phyloP scores from a whole-genome alignment of 2,329 filamentous ascomycete genomes.

The Aureobasidium leucospermi region DNA sequence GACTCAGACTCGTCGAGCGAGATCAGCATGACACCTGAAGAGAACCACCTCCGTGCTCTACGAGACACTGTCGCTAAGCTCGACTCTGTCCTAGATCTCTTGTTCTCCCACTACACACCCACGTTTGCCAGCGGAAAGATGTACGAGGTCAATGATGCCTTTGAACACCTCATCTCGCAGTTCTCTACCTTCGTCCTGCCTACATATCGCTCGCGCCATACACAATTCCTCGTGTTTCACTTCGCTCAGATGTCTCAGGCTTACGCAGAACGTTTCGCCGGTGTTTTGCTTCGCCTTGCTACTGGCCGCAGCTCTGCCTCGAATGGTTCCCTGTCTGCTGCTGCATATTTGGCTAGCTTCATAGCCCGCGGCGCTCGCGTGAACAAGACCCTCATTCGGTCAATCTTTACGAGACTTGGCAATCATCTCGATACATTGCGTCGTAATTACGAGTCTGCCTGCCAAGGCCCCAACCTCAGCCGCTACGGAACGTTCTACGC shows the following conservation, averaged over 20 bases:
- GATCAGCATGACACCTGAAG: slow-evolving; percentile 48
- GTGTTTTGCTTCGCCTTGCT: slow-evolving; percentile 76
- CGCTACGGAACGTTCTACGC: slow-evolving; percentile 82
- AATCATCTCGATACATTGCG: slow-evolving; percentile 70
- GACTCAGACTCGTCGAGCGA: slow-evolving; percentile 64
- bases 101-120: slow-evolving; percentile 76
- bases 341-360: slow-evolving; percentile 90
- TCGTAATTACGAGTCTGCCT: slow-evolving; percentile 62
- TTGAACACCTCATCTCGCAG: slow-evolving; percentile 73
- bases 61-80: slow-evolving; percentile 84
- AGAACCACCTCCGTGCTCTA: slow-evolving; percentile 59
- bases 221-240: slow-evolving; percentile 93
- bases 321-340: slow-evolving; percentile 73
- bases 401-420: slow-evolving; percentile 73
- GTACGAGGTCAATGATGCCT: slow-evolving; percentile 61
- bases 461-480: slow-evolving; percentile 76
- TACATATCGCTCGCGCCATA: slow-evolving; percentile 84
- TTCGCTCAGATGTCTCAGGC: slow-evolving; percentile 76
- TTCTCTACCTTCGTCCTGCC: slow-evolving; percentile 85
- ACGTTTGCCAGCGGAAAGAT: slow-evolving; percentile 63
- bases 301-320: slow-evolving; percentile 73
- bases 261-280: slow-evolving; percentile 76
- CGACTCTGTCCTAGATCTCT: slow-evolving; percentile 77
- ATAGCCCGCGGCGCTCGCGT: slow-evolving; percentile 84
- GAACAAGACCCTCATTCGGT: slow-evolving; percentile 65